A percentile compares a stretch with the other conserved stretches of the same genome.
Conservation (phyloP, 306 rosid species). For the Pterocarpus santalinus region DNA sequence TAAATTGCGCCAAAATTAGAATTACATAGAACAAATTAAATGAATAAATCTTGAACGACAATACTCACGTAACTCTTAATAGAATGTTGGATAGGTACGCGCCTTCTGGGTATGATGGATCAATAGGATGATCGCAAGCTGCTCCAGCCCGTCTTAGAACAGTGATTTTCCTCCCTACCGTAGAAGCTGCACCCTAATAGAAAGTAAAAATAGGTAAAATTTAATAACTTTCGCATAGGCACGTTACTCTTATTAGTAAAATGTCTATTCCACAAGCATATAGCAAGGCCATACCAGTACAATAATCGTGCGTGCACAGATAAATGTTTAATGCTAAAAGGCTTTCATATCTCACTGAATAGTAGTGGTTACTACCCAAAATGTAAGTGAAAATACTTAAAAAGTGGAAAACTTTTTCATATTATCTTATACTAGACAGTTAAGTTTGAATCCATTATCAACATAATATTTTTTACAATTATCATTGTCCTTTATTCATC, state of each 20-base stretch:
- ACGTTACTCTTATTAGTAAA: neutral
- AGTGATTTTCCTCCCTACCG: slow-evolving; percentile 75
- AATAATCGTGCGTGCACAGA: neutral
- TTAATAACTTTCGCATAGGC: neutral
- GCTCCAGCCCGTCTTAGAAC: slow-evolving; percentile 79
- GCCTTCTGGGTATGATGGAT: slow-evolving; percentile 93
- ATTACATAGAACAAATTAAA: slow-evolving; percentile 10
- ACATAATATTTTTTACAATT: neutral
- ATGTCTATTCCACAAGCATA: slow-evolving; percentile 10
- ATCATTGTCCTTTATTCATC: neutral
- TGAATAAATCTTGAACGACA: slow-evolving; percentile 4
- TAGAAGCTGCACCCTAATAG: slow-evolving; percentile 77
- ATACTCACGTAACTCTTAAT: slow-evolving; percentile 65
- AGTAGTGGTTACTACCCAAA: neutral
- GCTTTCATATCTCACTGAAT: neutral
- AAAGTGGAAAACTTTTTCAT: neutral
- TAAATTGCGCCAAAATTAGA: neutral
- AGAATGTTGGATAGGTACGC: slow-evolving; percentile 78
- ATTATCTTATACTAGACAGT: neutral
- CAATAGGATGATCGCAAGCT: slow-evolving; percentile 84
- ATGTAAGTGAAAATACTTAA: neutral
- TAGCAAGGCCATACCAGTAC: neutral
- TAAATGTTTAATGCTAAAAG: neutral
- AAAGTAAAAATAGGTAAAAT: neutral
- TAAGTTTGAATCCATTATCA: neutral